phyloP scores from a whole-genome alignment of 2,329 filamentous ascomycete species.

The Fusarium dlaminii region DNA sequence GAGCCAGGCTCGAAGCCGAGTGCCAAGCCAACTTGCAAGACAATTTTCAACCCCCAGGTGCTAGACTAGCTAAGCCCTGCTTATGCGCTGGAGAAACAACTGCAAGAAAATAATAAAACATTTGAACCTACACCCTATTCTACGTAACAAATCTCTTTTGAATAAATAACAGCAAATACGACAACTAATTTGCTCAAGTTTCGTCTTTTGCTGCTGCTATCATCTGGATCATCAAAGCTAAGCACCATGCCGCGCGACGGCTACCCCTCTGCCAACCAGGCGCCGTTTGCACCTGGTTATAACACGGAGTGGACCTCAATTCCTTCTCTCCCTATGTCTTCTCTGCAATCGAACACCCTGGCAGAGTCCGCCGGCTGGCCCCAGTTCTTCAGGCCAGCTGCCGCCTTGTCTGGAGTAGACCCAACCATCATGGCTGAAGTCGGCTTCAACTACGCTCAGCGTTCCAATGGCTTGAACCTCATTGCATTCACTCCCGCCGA shows the following conservation, averaged over 20 bases:
- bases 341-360: not conserved
- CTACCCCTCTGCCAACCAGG: not conserved
- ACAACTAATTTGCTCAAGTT: not conserved
- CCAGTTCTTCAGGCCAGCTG: not conserved
- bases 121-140: accelerated
- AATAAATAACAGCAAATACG: not conserved
- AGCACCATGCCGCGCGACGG: not conserved
- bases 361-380: not conserved
- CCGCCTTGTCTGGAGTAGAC: not conserved
- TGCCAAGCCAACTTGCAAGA: not conserved
- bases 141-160: not conserved
- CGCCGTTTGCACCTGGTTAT: not conserved
- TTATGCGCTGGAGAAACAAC: accelerated
- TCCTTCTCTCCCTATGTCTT: not conserved
- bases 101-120: accelerated
- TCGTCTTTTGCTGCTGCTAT: not conserved
- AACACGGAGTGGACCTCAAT: not conserved
- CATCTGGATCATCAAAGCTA: not conserved
- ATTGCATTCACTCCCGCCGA: accelerated
- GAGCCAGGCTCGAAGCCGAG: not conserved
- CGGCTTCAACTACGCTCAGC: not conserved
- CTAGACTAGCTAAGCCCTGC: not conserved
- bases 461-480: not conserved
- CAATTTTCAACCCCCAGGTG: not conserved
- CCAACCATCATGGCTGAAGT: not conserved